Percentiles rank a stretch among this genome's conserved stretches.
Conservation (phyloP, 768 basidiomycete species). For the Auriscalpium vulgare region DNA sequence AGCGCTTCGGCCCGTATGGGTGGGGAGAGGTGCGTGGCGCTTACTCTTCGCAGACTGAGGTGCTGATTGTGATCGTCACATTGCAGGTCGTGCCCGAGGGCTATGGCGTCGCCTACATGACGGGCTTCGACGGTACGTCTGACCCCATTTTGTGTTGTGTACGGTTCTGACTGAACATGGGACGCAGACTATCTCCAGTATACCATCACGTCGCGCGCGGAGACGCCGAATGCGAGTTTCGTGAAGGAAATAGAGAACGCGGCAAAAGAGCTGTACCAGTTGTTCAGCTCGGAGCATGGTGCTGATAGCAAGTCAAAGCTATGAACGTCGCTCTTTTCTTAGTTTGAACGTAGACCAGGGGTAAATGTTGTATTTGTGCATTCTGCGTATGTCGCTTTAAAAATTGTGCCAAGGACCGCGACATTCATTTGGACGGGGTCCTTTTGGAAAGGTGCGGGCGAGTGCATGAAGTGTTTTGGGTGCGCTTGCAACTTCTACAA, state of each 20-base stretch:
- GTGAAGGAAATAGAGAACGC: constrained; percentile 58
- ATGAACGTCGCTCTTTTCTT: neutral
- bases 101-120: constrained; percentile 92
- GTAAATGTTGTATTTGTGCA: too few species aligned
- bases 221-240: constrained; percentile 75
- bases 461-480: too few species aligned
- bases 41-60: neutral
- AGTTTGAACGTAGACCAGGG: too few species aligned
- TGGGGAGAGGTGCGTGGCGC: constrained; percentile 71
- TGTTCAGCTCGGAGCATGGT: constrained; percentile 26
- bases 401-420: too few species aligned
- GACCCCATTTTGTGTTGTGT: neutral
- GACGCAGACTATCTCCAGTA: constrained; percentile 68
- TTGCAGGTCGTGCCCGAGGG: constrained; percentile 81
- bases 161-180: constrained; percentile 7
- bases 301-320: constrained; percentile 6
- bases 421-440: too few species aligned
- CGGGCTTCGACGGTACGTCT: constrained; percentile 67
- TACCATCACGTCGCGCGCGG: constrained; percentile 79
- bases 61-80: neutral
- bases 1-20: constrained; percentile 77
- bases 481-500: too few species aligned
- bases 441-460: too few species aligned
- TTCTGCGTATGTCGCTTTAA: too few species aligned
- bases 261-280: constrained; percentile 59